phyloP scores from a whole-genome alignment of 371 early-diverging fungal species.

The Mortierella sp. region DNA sequence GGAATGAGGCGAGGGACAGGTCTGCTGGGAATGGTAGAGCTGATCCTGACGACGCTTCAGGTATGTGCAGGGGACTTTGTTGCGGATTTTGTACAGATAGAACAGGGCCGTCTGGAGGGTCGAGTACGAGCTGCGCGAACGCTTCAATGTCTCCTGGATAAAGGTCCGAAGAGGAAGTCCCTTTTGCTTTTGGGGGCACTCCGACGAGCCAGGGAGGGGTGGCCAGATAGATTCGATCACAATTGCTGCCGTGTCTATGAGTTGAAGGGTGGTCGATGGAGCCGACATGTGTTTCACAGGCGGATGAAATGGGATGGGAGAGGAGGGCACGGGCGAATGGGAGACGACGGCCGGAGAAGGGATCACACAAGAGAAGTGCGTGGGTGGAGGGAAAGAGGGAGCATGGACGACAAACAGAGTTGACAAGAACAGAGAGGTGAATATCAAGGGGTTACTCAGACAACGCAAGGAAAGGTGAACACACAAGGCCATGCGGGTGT shows the following conservation, averaged over 20 bases:
- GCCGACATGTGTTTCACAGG: slow-evolving; percentile 3
- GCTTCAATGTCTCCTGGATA: slow-evolving; percentile 78
- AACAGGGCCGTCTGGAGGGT: slow-evolving; percentile 80
- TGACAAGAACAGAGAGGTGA: slow-evolving; percentile 20
- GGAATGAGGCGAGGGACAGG: slow-evolving; percentile 12
- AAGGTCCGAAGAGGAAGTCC: slow-evolving; percentile 63
- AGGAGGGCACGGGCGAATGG: background rate
- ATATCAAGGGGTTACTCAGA: slow-evolving; percentile 21
- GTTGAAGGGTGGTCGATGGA: slow-evolving; percentile 23
- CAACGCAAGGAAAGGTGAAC: background rate
- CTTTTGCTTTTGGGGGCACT: slow-evolving; percentile 60
- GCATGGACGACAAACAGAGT: background rate
- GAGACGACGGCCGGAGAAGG: background rate
- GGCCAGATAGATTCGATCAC: slow-evolving; percentile 65
- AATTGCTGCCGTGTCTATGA: slow-evolving; percentile 60
- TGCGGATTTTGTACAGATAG: slow-evolving; percentile 65
- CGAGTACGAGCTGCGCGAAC: slow-evolving; percentile 80
- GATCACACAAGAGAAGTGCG: background rate
- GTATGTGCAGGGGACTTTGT: slow-evolving; percentile 44
- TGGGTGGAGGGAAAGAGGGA: background rate
- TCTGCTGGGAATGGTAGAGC: slow-evolving; percentile 24
- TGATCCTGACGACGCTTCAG: slow-evolving; percentile 49
- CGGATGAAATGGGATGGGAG: background rate
- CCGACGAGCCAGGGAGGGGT: slow-evolving; percentile 37
- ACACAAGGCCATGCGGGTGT: background rate